Evolutionary conservation across 2,329 filamentous ascomycete species (phyloP), one percentile per base, ranked within the genome.

Genomic region (Exserohilum rostratum): DNA sequence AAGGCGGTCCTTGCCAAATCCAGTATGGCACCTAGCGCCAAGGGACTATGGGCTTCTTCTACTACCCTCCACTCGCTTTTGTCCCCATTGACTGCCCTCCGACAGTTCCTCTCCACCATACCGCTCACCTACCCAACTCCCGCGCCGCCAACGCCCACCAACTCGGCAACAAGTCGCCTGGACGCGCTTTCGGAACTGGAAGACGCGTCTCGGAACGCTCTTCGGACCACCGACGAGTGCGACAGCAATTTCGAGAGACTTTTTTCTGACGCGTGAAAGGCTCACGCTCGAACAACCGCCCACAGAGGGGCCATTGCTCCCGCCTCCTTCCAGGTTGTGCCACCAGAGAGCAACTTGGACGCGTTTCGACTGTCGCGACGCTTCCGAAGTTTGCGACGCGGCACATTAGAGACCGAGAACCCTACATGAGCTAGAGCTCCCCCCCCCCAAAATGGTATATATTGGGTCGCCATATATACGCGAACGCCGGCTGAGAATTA

Each of bases 131-230:
- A 67, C 50, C 50, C 55, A 46, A 65, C 68, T 60, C 65, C 62
- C 64, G 56, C 64, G 52, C 60, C 57, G 58, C 55, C 65, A 57
- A 69, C 66, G 46, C 53, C 55, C 64, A 61, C 71, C 59, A 69
- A 64, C 42, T 65, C 64, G 64, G 58, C 64, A 55, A 60, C 50
- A 61, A 58, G 62, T 51, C 60, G 40, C 60, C 50, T 61, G 71
- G 69, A 77, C 77, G 76, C 78, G 77, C 77, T 73, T 53, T 73
- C 77, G 74, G 73, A 75, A 73, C 69, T 63, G 69, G 54, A 53
- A 53, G 66, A 75, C 73, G 73, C 73, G 73, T 75, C 70, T 68
- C 63, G 67, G 67, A 72, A 72, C 64, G 60, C 60, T 62, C 52
- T 62, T 67, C 65, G 65, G 68, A 70, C 60, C 57, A 57, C 55